Conservation (phyloP, 2,329 filamentous ascomycete genomes). For the Cryphonectria carpinicola region DNA sequence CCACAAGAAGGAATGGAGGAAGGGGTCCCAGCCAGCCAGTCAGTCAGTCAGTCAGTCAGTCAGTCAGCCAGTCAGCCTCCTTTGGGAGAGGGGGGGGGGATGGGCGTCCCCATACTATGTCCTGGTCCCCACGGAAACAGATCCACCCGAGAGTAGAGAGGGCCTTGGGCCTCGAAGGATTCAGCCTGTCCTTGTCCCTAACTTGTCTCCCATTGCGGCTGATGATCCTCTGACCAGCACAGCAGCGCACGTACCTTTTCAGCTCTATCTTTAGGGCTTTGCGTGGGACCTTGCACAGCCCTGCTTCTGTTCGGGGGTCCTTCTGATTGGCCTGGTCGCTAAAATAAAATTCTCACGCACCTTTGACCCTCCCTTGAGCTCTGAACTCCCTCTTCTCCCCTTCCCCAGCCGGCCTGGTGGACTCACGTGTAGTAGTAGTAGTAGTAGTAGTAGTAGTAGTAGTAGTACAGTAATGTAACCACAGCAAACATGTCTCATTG, state of each 20-base stretch:
- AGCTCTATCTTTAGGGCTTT: not conserved
- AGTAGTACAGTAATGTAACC: no score
- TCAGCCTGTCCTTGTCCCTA: not conserved
- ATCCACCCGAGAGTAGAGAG: not conserved
- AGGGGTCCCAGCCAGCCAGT: not conserved
- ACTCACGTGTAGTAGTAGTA: no score
- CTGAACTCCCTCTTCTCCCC: no score
- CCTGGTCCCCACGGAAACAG: not conserved
- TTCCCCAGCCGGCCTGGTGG: no score
- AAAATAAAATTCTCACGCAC: not conserved
- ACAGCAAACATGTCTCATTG: no score
- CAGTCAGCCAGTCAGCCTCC: not conserved
- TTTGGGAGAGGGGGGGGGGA: no score
- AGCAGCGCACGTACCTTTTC: not conserved
- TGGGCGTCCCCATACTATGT: not conserved
- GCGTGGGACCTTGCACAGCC: not conserved
- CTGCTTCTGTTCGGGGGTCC: not conserved
- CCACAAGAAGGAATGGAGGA: no score
- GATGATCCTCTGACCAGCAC: not conserved
- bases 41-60: no score
- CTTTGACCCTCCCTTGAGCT: no score
- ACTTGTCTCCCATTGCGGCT: not conserved
- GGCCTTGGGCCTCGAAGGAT: not conserved
- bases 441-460: no score
- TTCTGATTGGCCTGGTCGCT: not conserved